A percentile compares a stretch with the other conserved stretches of the same genome.
These are phyloP conservation scores for Plasmopara halstedii DNA, from an alignment of 352 stramenopile species.

Conservation along the genomic window DNA sequence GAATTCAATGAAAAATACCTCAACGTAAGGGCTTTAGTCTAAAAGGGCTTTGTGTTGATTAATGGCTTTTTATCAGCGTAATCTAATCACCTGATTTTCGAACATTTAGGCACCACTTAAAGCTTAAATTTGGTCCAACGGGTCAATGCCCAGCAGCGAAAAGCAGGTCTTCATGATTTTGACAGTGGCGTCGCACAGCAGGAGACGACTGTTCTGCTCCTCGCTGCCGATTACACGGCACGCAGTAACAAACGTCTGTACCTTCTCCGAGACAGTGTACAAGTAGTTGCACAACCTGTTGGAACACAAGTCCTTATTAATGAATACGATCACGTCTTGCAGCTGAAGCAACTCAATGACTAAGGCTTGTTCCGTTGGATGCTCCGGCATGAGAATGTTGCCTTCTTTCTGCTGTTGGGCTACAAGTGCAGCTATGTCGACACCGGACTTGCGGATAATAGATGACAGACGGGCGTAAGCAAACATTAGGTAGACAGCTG, in stretches of 20 bases:
- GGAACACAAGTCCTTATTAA: slow-evolving; percentile 93
- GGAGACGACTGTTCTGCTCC: slow-evolving; percentile 93
- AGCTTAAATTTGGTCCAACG: slow-evolving; percentile 91
- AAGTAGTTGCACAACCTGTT: slow-evolving; percentile 98
- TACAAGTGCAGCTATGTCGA: slow-evolving; percentile 71
- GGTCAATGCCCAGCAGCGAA: slow-evolving; percentile 89
- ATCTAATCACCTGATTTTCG: too few relatives aligned
- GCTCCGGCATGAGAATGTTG: slow-evolving; percentile 53
- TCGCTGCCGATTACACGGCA: slow-evolving; percentile 94
- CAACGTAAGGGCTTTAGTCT: too few relatives aligned
- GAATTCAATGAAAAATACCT: too few relatives aligned
- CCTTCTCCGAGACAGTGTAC: slow-evolving; percentile 95
- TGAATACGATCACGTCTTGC: slow-evolving; percentile 91
- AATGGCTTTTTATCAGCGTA: not conserved
- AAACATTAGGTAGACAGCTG: slow-evolving; percentile 99
- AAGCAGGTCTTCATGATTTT: slow-evolving; percentile 94
- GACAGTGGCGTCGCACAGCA: slow-evolving; percentile 94
- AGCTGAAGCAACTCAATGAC: slow-evolving; percentile 94
- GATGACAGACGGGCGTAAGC: slow-evolving; percentile 96
- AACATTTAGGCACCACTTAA: not conserved
- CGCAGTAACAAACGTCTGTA: slow-evolving; percentile 97
- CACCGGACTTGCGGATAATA: slow-evolving; percentile 93
- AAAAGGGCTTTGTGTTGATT: not conserved
- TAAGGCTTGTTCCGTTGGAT: slow-evolving; percentile 88
- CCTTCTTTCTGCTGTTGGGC: slow-evolving; percentile 33